These are phyloP conservation scores for Aureobasidium sp. DNA, from an alignment of 2,329 filamentous ascomycete genomes.

Conservation along the genomic window DNA sequence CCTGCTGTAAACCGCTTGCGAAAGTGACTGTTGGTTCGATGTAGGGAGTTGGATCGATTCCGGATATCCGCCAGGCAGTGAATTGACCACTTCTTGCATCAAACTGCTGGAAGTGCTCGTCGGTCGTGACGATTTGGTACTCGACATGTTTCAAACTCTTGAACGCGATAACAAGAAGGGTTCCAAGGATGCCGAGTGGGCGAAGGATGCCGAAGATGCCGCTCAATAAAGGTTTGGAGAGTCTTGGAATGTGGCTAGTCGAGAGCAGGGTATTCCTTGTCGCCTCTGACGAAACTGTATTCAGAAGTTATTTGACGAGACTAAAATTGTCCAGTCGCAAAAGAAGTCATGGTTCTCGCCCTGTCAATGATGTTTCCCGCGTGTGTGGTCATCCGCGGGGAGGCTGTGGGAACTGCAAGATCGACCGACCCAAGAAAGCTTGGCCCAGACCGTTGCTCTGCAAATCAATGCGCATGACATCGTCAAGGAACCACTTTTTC, in stretches of 20 bases:
- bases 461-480: conserved; percentile 5
- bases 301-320: not conserved
- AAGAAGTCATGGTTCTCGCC: not conserved
- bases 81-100: conserved; percentile 28
- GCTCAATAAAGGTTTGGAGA: not conserved
- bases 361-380: not conserved
- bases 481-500: not conserved
- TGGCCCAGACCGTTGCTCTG: not conserved
- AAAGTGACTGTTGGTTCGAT: conserved; percentile 40
- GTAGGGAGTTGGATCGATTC: conserved; percentile 13
- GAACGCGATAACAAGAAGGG: not conserved
- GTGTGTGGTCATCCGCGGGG: not conserved
- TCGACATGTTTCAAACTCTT: not conserved
- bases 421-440: conserved; percentile 5
- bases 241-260: not conserved
- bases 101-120: conserved; percentile 22
- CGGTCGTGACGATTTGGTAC: conserved; percentile 6
- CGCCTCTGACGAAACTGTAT: not conserved
- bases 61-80: conserved; percentile 42
- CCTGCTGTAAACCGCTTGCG: conserved; percentile 58
- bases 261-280: not conserved
- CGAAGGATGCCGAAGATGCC: not conserved
- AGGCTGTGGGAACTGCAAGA: not conserved
- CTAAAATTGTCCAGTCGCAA: not conserved
- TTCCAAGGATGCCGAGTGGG: not conserved